Base-by-base conservation (phyloP, 2,329 filamentous ascomycete genomes). In the Aspergillus brasiliensis region DNA sequence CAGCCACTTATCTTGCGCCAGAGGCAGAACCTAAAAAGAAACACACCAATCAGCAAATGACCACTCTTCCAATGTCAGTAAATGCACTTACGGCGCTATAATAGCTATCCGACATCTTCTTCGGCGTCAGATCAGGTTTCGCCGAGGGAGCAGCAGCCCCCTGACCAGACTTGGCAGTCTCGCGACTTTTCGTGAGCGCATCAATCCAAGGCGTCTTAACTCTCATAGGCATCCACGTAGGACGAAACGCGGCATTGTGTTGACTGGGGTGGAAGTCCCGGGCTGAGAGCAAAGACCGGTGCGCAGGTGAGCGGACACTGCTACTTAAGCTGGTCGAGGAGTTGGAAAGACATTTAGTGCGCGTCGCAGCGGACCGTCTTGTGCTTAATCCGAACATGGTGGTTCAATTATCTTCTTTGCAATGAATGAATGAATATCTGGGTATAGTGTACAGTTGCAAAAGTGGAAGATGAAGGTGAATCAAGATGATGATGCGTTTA, bases 1-100 rank as follows among this genome's bases (percentile, higher is more conserved):
- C 11, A 93, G 79, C 88, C 88, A 92, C 54, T 89, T 88, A 70
- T 92, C 90, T 69, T 86, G 87, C 5, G 86, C 88, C 8, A 92
- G 79, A 6, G 89, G 89, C 27, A 92, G 78, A 15, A 87, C 77
- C 85, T 88, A 75, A 31, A 37, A 2, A 15, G 5, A 15, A 2
- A 25, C 62, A 49, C 10, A 59, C 51, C n/a, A 56, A 49, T 66
- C 25, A 64, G 55, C 62, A 53, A 58, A 3, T 8, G 46, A 27
- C 21, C 3, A 15, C 31, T 55, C 11, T 2, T 6, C 11, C 44
- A 7, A n/a, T 21, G 46, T 13, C 31, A 34, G 31, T 11, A 34
- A 34, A 47, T 17, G 15, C 2, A 80, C 83, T 63, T 67, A 90
- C 85, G 48, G 90, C 84, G 58, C 84, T 84, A 69, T 89, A 86